Conservation (phyloP, 108 stramenopile genomes). For the Cyclotella kingstonii region DNA sequence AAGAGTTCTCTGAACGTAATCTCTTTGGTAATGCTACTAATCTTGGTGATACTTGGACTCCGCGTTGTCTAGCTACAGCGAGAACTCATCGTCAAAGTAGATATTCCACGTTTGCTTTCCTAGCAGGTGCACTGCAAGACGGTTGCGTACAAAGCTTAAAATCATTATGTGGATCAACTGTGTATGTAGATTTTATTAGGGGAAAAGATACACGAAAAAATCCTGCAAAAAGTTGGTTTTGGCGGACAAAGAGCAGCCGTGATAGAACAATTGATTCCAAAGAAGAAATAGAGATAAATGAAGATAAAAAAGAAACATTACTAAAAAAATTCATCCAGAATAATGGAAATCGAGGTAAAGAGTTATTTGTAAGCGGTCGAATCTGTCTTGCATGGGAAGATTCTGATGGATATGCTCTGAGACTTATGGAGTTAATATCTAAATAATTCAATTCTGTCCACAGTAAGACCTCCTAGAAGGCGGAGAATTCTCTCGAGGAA, state of each 20-base stretch:
- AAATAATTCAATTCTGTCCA: too few species aligned
- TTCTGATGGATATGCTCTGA: constrained; percentile 46
- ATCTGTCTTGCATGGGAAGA: constrained; percentile 62
- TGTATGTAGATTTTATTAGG: constrained; percentile 49
- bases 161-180: constrained; percentile 14
- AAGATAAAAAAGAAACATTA: too few species aligned
- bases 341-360: constrained; percentile 45
- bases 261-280: neutral
- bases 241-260: constrained; percentile 39
- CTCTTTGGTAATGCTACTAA: constrained; percentile 47
- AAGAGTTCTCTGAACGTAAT: constrained; percentile 56
- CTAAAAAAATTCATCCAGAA: constrained; percentile 24
- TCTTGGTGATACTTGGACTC: constrained; percentile 51
- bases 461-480: too few species aligned
- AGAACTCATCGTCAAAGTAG: constrained; percentile 24
- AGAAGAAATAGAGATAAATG: neutral
- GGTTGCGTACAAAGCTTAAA: constrained; percentile 47
- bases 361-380: constrained; percentile 43
- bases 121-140: constrained; percentile 60
- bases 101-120: constrained; percentile 65
- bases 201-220: constrained; percentile 47
- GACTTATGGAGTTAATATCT: constrained; percentile 29
- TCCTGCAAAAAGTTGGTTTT: constrained; percentile 60
- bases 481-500: too few species aligned
- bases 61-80: constrained; percentile 45